A percentile compares a stretch with the other conserved stretches of the same genome.
Conservation (phyloP, 2,329 filamentous ascomycete genomes). For the Chaetothyriales sp. region DNA sequence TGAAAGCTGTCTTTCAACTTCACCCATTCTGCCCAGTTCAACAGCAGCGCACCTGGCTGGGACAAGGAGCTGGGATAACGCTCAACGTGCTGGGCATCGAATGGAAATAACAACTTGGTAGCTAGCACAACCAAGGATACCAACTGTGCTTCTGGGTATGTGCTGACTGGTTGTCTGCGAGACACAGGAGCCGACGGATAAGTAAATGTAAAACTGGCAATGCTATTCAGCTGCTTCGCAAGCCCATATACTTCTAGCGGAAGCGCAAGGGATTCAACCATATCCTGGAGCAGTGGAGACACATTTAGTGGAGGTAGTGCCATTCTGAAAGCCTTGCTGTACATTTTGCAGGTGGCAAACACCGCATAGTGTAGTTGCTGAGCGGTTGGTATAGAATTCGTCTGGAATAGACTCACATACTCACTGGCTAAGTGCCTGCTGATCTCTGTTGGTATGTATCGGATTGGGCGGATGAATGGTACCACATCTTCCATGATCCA, state of each 20-base stretch:
- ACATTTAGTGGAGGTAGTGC: slow-evolving; percentile 58
- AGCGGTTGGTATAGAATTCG: slow-evolving; percentile 28
- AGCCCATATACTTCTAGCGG: slow-evolving; percentile 54
- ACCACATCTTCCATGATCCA: slow-evolving; percentile 57
- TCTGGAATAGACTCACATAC: slow-evolving; percentile 27
- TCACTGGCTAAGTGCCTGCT: slow-evolving; percentile 29
- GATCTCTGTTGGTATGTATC: slow-evolving; percentile 29
- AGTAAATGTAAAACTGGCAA: slow-evolving; percentile 40
- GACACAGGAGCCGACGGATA: slow-evolving; percentile 34
- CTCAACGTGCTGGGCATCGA: slow-evolving; percentile 45
- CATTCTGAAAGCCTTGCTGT: slow-evolving; percentile 53
- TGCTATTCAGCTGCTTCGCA: slow-evolving; percentile 40
- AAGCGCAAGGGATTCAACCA: slow-evolving; percentile 55
- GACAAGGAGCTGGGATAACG: slow-evolving; percentile 35
- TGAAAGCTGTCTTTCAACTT: slow-evolving; percentile 27
- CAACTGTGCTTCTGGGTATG: slow-evolving; percentile 61
- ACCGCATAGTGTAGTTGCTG: slow-evolving; percentile 51
- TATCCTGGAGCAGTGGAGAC: slow-evolving; percentile 51
- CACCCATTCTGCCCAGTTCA: slow-evolving; percentile 64
- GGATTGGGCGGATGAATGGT: slow-evolving; percentile 51
- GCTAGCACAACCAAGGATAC: slow-evolving; percentile 57
- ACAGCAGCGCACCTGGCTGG: slow-evolving; percentile 43
- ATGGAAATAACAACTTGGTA: slow-evolving; percentile 64
- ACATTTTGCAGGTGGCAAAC: slow-evolving; percentile 47
- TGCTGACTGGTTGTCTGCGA: slow-evolving; percentile 27